Conservation (phyloP, 2,329 filamentous ascomycete genomes). For the Beauveria scarabaeidicola region DNA sequence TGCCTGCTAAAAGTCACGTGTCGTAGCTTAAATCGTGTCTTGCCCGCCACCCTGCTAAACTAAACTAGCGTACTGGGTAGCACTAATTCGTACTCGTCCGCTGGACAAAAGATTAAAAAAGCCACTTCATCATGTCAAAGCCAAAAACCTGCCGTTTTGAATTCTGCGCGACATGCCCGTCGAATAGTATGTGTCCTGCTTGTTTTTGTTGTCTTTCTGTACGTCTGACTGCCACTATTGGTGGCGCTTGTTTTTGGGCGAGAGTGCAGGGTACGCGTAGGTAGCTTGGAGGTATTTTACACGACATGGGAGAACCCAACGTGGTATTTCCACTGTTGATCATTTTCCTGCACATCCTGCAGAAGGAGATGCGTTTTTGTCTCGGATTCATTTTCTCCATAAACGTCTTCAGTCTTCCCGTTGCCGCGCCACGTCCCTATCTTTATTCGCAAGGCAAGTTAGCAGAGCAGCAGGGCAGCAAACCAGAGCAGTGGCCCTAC, state of each 20-base stretch:
- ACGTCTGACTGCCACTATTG: too few relatives aligned
- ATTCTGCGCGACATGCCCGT: too few relatives aligned
- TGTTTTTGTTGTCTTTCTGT: too few relatives aligned
- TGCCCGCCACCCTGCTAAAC: too few relatives aligned
- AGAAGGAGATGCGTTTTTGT: not conserved
- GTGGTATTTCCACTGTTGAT: not conserved
- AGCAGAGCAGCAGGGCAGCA: not conserved
- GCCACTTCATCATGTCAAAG: not conserved
- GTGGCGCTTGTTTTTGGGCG: too few relatives aligned
- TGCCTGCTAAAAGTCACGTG: constrained; percentile 1
- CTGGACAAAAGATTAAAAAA: not conserved
- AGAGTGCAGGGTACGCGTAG: too few relatives aligned
- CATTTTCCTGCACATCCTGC: not conserved
- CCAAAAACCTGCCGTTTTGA: not conserved
- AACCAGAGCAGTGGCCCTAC: not conserved
- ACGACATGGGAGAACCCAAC: too few relatives aligned
- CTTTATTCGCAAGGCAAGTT: not conserved
- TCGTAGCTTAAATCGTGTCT: not conserved
- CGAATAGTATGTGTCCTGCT: too few relatives aligned
- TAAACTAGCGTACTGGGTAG: too few relatives aligned
- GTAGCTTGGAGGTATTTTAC: too few relatives aligned
- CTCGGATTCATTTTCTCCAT: not conserved
- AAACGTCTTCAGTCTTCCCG: not conserved
- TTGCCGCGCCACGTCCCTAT: not conserved
- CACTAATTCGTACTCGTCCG: too few relatives aligned